Base-by-base conservation (phyloP, 139 green algal genomes). In the Chlorella sorokiniana region DNA sequence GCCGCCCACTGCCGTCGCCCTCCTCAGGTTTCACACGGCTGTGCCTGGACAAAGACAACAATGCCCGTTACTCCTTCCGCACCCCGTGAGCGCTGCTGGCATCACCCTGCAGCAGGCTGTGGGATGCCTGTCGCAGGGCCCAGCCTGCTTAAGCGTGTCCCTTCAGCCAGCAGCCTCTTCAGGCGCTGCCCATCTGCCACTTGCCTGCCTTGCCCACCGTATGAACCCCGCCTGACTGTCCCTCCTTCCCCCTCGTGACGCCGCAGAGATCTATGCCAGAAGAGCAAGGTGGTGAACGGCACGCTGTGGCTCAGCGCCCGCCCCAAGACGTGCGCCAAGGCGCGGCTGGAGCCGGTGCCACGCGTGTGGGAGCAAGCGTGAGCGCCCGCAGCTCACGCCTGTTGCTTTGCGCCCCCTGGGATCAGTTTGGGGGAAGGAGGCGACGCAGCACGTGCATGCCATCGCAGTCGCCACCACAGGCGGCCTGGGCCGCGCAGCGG, bases 201-300 rank as follows among this genome's bases (percentile, higher is more conserved):
- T 56, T 16, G 16, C 48, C 48, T 56, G 48, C 61, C 61, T 33
- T 38, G 11, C 14, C 61, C 27, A 10, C 3, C 25, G 10, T 37
- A 33, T 40, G 20, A 22, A n/a, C 61, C 27, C 3, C 61, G 6
- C 61, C 61, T 37, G n/a, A 37, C 33, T 37, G n/a, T 3, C 20
- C 35, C 4, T 71, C 14, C 64, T 48, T 42, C 31, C 64, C 20
- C 64, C 16, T n/a, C n/a, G n/a, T n/a, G n/a, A n/a, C n/a, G n/a
- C n/a, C 27, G 42, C 69, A 76, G 69, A 27, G 69, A 76, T 16
- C 69, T 42, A 4, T 76, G 69, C 69, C 41, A 48, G 10, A 48
- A 48, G 4, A 25, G 27, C 27, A 22, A 18, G 9, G 9, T 20
- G 5, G 69, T 59, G 29, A 76, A 56, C 2, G 69, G 69, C n/a